Base-by-base conservation (phyloP, 2,329 filamentous ascomycete species). In the Shiraia bambusicola region DNA sequence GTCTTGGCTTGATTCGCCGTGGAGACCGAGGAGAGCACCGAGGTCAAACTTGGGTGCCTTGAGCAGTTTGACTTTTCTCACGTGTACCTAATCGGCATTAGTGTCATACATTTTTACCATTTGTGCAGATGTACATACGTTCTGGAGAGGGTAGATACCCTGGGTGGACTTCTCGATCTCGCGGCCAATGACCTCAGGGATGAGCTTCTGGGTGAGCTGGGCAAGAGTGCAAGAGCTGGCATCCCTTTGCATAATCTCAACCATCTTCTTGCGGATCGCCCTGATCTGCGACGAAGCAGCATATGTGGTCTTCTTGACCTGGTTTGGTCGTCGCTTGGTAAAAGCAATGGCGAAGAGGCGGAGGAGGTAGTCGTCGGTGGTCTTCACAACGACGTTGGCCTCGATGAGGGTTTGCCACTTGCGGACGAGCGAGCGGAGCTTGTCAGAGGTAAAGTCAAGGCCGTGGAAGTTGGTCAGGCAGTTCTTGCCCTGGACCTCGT, bases 251-350 rank as follows among this genome's bases (percentile, higher is more conserved):
- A 98, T 97, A 77, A 98, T 97, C 78, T 98, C 93, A 58, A 83
- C 87, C 93, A 98, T 98, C 89, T 98, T 97, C 83, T 91, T 93
- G 77, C 93, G 88, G 76, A 98, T 98, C 65, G 87, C 86, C 62
- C 92, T 87, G 76, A 97, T 97, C 80, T 98, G 93, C 58, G 93
- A 97, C 58, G 89, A 90, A 59, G 86, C 86, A 64, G 93, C 93
- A 73, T 98, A 98, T 73, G 93, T 98, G 69, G 93, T 98, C 88
- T 97, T 98, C 88, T 95, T 95, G 82, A 98, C 92, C 83, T 98
- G 93, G 83, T 97, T 98, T 67, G 89, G 90, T 71, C 93, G 87
- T 76, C 90, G 84, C 87, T 97, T 97, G 77, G 93, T 98, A 83
- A 98, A 98, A 66, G 88, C 93, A 66, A 98, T 98, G 74, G 89